Conservation (phyloP, 2,329 filamentous ascomycete species). For the Chaetomium globosum region DNA sequence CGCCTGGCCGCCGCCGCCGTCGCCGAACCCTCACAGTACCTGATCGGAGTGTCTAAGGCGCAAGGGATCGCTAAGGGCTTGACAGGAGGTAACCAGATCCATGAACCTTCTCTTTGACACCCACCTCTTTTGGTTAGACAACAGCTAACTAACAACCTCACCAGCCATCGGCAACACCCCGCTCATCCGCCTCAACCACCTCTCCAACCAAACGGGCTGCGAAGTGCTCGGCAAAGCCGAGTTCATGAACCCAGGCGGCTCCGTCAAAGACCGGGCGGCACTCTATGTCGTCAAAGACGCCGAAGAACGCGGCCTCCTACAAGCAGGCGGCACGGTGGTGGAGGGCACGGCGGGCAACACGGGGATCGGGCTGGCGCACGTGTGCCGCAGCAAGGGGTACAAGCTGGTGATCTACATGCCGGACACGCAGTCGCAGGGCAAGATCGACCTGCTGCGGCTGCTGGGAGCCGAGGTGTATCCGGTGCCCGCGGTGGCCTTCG, state of each 20-base stretch:
- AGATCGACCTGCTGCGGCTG: constrained; percentile 88
- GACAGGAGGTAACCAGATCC: constrained; percentile 66
- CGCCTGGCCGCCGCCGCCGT: constrained; percentile 51
- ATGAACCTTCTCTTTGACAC: neutral
- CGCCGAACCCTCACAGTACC: constrained; percentile 58
- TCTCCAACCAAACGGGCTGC: constrained; percentile 90
- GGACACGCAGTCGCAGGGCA: constrained; percentile 96
- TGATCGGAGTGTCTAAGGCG: constrained; percentile 73
- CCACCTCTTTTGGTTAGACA: neutral
- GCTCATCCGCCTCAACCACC: constrained; percentile 82
- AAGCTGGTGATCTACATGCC: constrained; percentile 99
- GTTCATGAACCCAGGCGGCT: constrained; percentile 97
- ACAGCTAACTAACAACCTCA: neutral
- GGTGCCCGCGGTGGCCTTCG: constrained; percentile 92
- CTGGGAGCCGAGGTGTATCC: constrained; percentile 95
- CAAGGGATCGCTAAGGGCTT: constrained; percentile 79
- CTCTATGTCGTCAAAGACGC: constrained; percentile 93
- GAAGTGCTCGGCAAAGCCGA: constrained; percentile 95
- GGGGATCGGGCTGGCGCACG: constrained; percentile 94
- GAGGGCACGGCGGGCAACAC: constrained; percentile 98
- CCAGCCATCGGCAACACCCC: constrained; percentile 96
- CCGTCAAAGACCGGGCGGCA: constrained; percentile 93
- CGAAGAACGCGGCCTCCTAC: constrained; percentile 80
- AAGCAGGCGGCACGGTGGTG: constrained; percentile 87
- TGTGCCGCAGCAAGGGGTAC: constrained; percentile 90